Conservation (phyloP, 805 yeast genomes). For the Cyberlindnera mississippiensis region DNA sequence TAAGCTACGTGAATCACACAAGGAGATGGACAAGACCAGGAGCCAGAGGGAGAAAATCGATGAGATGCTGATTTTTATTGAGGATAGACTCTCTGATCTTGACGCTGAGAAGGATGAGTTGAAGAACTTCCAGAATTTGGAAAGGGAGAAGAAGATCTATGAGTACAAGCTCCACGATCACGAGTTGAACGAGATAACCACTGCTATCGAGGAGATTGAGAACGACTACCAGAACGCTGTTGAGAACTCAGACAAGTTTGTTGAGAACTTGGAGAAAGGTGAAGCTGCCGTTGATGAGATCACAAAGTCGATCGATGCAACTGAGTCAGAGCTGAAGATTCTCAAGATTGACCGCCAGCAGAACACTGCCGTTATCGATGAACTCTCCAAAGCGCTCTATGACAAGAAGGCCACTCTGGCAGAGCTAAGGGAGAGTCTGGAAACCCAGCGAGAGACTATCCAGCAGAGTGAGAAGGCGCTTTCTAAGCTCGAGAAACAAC, state of each 20-base stretch:
- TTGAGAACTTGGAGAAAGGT: constrained; percentile 55
- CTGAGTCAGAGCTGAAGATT: constrained; percentile 47
- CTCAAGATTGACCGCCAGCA: constrained; percentile 55
- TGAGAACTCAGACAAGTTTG: constrained; percentile 48
- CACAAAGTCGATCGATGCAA: constrained; percentile 40
- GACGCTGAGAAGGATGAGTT: constrained; percentile 77
- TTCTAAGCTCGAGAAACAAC: constrained; percentile 24
- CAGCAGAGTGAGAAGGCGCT: constrained; percentile 22
- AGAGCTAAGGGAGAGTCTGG: constrained; percentile 33
- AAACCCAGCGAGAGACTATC: constrained; percentile 33
- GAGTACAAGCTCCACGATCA: constrained; percentile 77
- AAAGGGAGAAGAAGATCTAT: constrained; percentile 60
- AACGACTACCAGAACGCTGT: constrained; percentile 48
- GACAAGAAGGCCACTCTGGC: constrained; percentile 44
- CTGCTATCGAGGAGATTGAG: constrained; percentile 58
- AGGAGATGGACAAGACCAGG: constrained; percentile 73
- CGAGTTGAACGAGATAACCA: constrained; percentile 61
- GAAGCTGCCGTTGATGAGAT: constrained; percentile 48
- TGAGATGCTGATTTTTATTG: constrained; percentile 66
- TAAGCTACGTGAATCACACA: constrained; percentile 70
- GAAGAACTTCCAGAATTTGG: constrained; percentile 62
- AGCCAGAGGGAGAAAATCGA: constrained; percentile 68
- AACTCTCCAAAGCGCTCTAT: constrained; percentile 44
- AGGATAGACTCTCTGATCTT: constrained; percentile 70
- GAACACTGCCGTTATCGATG: constrained; percentile 45